phyloP scores from a whole-genome alignment of 495 filamentous ascomycete species.

The Penicillium subrubescens region DNA sequence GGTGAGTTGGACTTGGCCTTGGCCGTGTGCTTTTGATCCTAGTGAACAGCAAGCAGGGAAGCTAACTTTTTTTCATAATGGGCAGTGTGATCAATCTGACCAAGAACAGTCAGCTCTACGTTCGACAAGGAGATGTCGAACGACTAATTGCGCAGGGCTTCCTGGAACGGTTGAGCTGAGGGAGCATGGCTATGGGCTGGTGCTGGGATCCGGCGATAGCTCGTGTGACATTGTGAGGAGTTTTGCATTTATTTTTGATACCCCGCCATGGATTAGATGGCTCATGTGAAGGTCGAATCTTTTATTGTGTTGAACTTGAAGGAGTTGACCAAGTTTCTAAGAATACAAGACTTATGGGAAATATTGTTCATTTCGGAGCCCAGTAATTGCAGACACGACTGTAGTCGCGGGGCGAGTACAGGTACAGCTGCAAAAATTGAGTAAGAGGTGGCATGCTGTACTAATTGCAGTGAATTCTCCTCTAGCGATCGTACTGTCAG shows the following conservation, averaged over 20 bases:
- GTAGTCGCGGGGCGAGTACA: no score
- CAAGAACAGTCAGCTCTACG: constrained; percentile 97
- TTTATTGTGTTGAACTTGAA: neutral
- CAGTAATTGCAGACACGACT: neutral
- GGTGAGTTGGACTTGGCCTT: constrained; percentile 56
- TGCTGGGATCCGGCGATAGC: neutral
- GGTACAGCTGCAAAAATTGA: neutral
- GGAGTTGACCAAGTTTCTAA: neutral
- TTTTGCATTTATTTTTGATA: constrained; percentile 22
- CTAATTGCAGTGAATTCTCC: neutral
- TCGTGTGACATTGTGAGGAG: constrained; percentile 6
- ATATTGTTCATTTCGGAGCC: neutral
- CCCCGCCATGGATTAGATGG: constrained; percentile 16
- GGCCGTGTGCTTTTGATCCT: no score
- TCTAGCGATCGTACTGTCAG: neutral
- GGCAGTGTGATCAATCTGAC: constrained; percentile 89
- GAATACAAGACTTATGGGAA: neutral
- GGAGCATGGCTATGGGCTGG: neutral
- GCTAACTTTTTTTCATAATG: neutral
- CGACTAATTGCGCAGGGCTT: constrained; percentile 95
- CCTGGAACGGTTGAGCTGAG: constrained; percentile 84
- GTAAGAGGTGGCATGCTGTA: neutral
- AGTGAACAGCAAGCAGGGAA: neutral
- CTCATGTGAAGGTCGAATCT: neutral
- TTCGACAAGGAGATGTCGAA: constrained; percentile 95